phyloP scores from a whole-genome alignment of 345 rosid species.

The Garcia nutans region DNA sequence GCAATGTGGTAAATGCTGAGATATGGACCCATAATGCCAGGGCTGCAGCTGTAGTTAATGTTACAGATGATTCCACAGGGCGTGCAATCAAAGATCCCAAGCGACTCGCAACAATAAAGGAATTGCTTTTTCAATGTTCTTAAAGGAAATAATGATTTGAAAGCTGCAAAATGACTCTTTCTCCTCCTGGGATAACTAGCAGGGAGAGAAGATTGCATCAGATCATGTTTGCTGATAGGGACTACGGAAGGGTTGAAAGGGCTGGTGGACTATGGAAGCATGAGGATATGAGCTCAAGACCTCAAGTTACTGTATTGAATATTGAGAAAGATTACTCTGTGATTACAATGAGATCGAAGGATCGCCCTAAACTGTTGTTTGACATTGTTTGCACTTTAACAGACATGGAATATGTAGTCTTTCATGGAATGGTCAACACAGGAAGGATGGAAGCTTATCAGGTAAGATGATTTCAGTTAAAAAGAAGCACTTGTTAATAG shows the following conservation, averaged over 20 bases:
- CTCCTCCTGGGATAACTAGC: conserved; percentile 56
- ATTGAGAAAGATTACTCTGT: conserved; percentile 78
- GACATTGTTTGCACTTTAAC: conserved; percentile 88
- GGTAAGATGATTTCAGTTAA: conserved; percentile 42
- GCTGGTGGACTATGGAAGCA: conserved; percentile 29
- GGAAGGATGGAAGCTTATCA: conserved; percentile 72
- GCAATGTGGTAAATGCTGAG: conserved; percentile 84
- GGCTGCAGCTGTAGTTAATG: conserved; percentile 89
- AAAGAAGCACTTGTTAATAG: background rate
- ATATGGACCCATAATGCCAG: conserved; percentile 94
- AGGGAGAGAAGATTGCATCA: conserved; percentile 89
- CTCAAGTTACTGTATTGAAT: conserved; percentile 63
- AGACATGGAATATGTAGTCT: conserved; percentile 91
- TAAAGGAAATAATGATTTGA: conserved; percentile 53
- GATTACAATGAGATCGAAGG: conserved; percentile 76
- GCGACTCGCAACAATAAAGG: conserved; percentile 59
- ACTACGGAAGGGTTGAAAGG: conserved; percentile 63
- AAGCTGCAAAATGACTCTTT: conserved; percentile 56
- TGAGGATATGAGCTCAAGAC: conserved; percentile 49
- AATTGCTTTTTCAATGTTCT: conserved; percentile 66
- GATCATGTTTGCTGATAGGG: conserved; percentile 90
- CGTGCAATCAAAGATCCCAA: conserved; percentile 60
- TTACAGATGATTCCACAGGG: conserved; percentile 59
- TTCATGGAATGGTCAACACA: conserved; percentile 81
- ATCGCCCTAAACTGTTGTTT: conserved; percentile 78